A percentile compares a stretch with the other conserved stretches of the same genome.
phyloP scores from a whole-genome alignment of 108 stramenopile species.

The Stephanodiscus triporus region DNA sequence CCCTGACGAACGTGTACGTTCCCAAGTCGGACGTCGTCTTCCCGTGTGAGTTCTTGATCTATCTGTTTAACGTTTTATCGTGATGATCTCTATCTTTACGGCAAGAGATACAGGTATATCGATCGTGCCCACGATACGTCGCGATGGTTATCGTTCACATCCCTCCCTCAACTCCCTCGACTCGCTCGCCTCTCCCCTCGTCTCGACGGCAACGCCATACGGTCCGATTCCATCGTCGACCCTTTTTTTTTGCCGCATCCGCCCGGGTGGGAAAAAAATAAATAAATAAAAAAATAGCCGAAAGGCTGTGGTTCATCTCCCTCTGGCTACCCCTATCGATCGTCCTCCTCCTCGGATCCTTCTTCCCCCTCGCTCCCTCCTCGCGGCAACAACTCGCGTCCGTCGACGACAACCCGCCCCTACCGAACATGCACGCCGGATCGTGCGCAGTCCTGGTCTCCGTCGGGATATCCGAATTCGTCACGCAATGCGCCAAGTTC shows the following conservation, averaged over 20 bases:
- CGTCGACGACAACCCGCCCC: constrained; percentile 18
- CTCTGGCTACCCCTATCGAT: constrained; percentile 31
- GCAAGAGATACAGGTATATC: too few species aligned
- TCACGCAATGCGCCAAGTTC: constrained; percentile 69
- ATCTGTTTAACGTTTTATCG: background rate
- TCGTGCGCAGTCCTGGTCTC: constrained; percentile 57
- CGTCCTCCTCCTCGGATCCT: constrained; percentile 19
- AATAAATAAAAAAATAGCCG: constrained; percentile 5
- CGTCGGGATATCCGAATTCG: constrained; percentile 67
- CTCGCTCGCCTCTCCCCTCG: too few species aligned
- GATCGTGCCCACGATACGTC: too few species aligned
- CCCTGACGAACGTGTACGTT: constrained; percentile 36
- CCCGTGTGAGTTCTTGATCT: constrained; percentile 15
- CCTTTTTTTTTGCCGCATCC: too few species aligned
- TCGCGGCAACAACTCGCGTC: background rate
- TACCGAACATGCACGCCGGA: constrained; percentile 50
- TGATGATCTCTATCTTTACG: background rate
- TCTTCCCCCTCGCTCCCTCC: constrained; percentile 26
- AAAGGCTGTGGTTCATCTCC: constrained; percentile 34
- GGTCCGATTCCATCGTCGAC: too few species aligned
- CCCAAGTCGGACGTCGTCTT: constrained; percentile 41
- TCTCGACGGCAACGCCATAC: too few species aligned
- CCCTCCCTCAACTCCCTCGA: too few species aligned
- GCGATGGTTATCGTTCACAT: too few species aligned
- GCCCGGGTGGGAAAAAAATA: too few species aligned